Base-by-base conservation (phyloP, 306 rosid species). In the Castanea sativa region DNA sequence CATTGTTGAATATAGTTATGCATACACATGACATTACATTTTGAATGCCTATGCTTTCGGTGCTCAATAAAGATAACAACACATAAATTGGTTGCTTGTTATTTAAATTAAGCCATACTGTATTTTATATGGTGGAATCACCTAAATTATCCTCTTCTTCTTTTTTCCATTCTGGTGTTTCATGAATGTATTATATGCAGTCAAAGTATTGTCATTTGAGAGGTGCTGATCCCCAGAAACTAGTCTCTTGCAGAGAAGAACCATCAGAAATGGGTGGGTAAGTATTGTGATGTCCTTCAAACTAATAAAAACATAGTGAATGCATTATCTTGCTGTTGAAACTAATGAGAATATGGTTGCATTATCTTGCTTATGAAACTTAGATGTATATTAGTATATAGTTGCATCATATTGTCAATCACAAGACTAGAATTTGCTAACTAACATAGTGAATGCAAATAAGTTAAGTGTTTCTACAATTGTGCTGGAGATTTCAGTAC, bases 251-350 rank as follows among this genome's bases (percentile, higher is more conserved):
- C 88, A 92, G 78, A 83, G 99, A 95, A 87, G 99, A 95, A 87
- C 84, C 97, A 53, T 84, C 99, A 1, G 99, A 95, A 86, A 91
- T 95, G 98, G 99, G 99, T 53, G 99, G 99, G 99, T 92, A 87
- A 76, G 99, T 95, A 78, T 67, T 86, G 80, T 53, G 56, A 16
- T 68, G 38, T 67, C 72, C 51, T 52, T 53, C 81, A 67, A 52
- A 49, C 53, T 49, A 49, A 49, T 49, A 49, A 49, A 49, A 49
- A 49, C 6, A 45, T 19, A 33, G 19, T n/a, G 16, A 33, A 49
- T 32, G 72, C 29, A 18, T 9, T 33, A 8, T 67, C 35, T 19
- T 63, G 8, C 30, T 63, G 4, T 29, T 14, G 69, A 63, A 6
- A 16, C 71, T 18, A 33, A 32, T 35, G 51, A 33, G 72, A 67